Percentiles rank a stretch among this genome's conserved stretches.
Conservation (phyloP, 352 stramenopile genomes). For the Pythium rishiriense region DNA sequence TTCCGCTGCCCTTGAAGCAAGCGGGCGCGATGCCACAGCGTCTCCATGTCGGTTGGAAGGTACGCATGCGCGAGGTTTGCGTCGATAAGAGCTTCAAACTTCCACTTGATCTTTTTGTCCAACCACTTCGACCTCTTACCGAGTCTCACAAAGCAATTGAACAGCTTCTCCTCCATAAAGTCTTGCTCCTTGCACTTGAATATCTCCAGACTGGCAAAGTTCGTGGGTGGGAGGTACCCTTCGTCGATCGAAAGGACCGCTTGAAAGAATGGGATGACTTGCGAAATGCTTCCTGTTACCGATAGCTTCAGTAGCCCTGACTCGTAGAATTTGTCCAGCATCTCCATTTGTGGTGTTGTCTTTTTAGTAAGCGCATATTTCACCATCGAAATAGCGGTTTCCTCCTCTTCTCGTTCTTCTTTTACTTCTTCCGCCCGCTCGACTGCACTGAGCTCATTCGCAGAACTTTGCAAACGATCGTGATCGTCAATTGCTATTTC, state of each 20-base stretch:
- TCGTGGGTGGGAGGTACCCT: constrained; percentile 46
- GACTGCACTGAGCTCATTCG: neutral
- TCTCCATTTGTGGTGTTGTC: constrained; percentile 34
- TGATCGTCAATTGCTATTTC: neutral
- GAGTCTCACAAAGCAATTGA: constrained; percentile 41
- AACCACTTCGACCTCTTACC: constrained; percentile 54
- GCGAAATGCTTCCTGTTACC: constrained; percentile 29
- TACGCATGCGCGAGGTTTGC: constrained; percentile 50
- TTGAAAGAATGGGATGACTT: constrained; percentile 48
- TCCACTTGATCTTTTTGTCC: constrained; percentile 41
- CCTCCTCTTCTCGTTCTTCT: constrained; percentile 36
- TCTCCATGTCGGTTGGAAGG: constrained; percentile 50
- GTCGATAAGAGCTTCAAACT: constrained; percentile 57
- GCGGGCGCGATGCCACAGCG: constrained; percentile 45
- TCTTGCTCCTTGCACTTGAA: constrained; percentile 62
- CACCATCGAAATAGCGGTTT: constrained; percentile 39
- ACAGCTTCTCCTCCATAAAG: constrained; percentile 53
- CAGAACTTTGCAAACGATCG: neutral
- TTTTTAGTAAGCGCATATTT: constrained; percentile 47
- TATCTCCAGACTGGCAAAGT: constrained; percentile 57
- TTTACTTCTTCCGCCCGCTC: constrained; percentile 23
- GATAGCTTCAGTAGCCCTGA: constrained; percentile 47
- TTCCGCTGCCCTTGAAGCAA: constrained; percentile 45
- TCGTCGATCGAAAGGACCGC: constrained; percentile 57
- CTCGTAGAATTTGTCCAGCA: constrained; percentile 63